Evolutionary conservation across 2,329 filamentous ascomycete species (phyloP), one percentile per base, ranked within the genome.

Genomic region (Aaosphaeria pasadenensis): DNA sequence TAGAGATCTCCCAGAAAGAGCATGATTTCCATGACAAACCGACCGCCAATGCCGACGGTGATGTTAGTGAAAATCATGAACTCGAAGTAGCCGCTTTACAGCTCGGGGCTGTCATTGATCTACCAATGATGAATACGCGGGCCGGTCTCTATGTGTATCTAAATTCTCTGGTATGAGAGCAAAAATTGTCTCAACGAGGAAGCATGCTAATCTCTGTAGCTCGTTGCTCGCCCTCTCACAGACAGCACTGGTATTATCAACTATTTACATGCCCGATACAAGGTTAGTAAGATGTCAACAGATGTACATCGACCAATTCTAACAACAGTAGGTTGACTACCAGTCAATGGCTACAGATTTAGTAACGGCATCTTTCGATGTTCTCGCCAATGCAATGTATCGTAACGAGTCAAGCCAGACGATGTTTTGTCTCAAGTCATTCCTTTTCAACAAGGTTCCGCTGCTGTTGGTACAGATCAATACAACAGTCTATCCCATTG

Each of bases 331-430:
- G 81, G 87, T 87, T 36, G 88, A 96, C 59, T 79, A 88, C 39
- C 87, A 92, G 67, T 80, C 82, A 9, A 84, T 90, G 40, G 84
- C 88, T 0, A 83, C 90, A 46, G 91, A 96, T 59, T 77, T 97
- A 2, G 87, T 97, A 39, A 81, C 92, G 7, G 89, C 91, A 1
- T 86, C 91, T 0, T 97, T 99, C 62, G 91, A 97, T 59, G 81
- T 95, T 5, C 77, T 99, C 11, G 88, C 91, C 33, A 95, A 95
- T 61, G 87, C 88, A 5, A 88, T 92, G 53, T 89, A 94, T 57
- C 83, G 88, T 35, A 81, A 77, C 41, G 82, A 86, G 59, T 74
- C 80, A 6, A 67, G 70, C 13, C 76, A 82, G 45, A 80, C 77
- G 0, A 80, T 89, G 47, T 86, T 91, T 49, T 73, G 92, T 13